Conservation (phyloP, 331 rosid species). For the Quercus lobata region DNA sequence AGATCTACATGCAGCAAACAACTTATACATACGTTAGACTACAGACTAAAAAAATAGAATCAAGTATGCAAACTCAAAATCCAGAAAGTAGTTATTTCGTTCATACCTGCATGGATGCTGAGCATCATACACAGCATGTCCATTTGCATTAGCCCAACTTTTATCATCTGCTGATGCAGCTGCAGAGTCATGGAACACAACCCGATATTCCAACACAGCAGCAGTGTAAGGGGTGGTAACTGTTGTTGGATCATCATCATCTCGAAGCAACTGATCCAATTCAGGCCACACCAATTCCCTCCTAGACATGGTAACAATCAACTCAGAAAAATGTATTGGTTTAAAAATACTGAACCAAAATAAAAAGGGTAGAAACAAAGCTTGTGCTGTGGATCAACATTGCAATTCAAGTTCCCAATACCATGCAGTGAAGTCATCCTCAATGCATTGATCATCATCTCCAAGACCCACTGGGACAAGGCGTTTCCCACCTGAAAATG, state of each 20-base stretch:
- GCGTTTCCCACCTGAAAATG: slow-evolving; percentile 74
- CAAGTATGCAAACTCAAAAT: slow-evolving; percentile 6
- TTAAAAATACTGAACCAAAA: neutral
- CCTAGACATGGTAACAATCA: slow-evolving; percentile 50
- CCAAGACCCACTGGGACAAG: slow-evolving; percentile 85
- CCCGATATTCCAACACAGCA: slow-evolving; percentile 81
- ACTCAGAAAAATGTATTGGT: slow-evolving; percentile 3
- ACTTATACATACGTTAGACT: slow-evolving; percentile 28
- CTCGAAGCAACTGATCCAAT: slow-evolving; percentile 85
- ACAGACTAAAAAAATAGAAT: neutral
- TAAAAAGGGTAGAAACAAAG: neutral
- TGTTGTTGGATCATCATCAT: slow-evolving; percentile 62
- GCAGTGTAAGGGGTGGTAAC: slow-evolving; percentile 96
- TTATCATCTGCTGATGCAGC: slow-evolving; percentile 55
- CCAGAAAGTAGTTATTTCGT: neutral
- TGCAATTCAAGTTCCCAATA: slow-evolving; percentile 29
- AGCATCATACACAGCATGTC: slow-evolving; percentile 80
- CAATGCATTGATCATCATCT: slow-evolving; percentile 98
- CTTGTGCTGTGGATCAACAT: slow-evolving; percentile 1
- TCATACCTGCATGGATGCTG: slow-evolving; percentile 97
- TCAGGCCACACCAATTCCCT: slow-evolving; percentile 85
- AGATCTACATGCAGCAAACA: slow-evolving; percentile 54
- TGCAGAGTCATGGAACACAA: slow-evolving; percentile 49
- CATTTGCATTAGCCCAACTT: slow-evolving; percentile 79
- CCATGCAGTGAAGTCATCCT: slow-evolving; percentile 99